These are phyloP conservation scores for Coprinellus micaceus DNA, from an alignment of 768 basidiomycete species.

Conservation along the genomic window DNA sequence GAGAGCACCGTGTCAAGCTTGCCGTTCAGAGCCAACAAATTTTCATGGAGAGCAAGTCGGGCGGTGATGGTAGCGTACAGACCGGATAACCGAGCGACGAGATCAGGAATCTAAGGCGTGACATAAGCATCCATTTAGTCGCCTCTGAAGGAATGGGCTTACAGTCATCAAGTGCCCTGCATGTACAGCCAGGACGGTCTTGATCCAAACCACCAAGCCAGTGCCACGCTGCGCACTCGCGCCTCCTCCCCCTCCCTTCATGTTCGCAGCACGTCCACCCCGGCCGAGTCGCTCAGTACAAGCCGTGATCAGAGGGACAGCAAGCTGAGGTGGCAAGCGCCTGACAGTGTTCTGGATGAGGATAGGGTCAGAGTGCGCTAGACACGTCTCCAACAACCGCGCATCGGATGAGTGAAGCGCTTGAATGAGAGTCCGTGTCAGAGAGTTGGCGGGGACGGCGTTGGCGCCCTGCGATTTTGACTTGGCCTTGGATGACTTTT, in stretches of 20 bases:
- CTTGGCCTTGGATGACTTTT: conserved; percentile 29
- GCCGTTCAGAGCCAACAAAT: conserved; percentile 80
- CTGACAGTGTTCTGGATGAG: conserved; percentile 86
- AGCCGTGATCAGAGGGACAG: conserved; percentile 79
- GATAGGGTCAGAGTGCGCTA: conserved; percentile 74
- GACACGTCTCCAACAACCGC: conserved; percentile 79
- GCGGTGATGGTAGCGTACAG: conserved; percentile 79
- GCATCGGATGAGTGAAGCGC: conserved; percentile 94
- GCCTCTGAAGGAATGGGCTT: conserved; percentile 21
- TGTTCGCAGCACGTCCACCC: conserved; percentile 63
- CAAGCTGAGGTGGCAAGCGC: conserved; percentile 80
- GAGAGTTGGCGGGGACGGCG: conserved; percentile 74
- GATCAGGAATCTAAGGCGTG: conserved; percentile 75
- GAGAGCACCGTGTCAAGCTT: conserved; percentile 91
- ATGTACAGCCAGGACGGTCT: conserved; percentile 79
- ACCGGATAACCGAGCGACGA: conserved; percentile 81
- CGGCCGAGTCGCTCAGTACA: conserved; percentile 87
- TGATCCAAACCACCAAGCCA: conserved; percentile 72
- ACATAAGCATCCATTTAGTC: not conserved
- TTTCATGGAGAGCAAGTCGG: conserved; percentile 79
- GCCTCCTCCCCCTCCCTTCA: conserved; percentile 75
- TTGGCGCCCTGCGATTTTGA: conserved; percentile 27
- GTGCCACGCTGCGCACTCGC: conserved; percentile 76
- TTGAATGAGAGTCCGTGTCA: conserved; percentile 92
- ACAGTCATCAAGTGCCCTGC: conserved; percentile 94